Percentiles rank a stretch among this genome's conserved stretches.
Evolutionary conservation across 2,329 filamentous ascomycete genomes (phyloP).

Genomic region (Stagonosporopsis tanaceti): DNA sequence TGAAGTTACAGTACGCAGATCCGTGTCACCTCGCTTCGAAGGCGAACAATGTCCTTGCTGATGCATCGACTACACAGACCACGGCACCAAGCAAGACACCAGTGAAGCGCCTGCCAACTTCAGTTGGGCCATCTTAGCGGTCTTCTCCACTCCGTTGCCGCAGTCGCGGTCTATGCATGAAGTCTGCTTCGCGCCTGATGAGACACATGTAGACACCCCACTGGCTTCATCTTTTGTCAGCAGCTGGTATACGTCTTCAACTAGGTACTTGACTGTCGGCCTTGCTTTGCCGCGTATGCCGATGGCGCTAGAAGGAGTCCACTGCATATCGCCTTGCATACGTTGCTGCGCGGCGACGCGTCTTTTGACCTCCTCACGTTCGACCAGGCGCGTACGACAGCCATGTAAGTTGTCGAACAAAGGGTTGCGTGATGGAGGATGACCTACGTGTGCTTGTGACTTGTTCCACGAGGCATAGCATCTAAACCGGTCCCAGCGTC

Average conservation of each 20-base stretch:
- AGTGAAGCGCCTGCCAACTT: slow-evolving; percentile 13
- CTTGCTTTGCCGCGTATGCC: slow-evolving; percentile 15
- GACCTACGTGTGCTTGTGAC: slow-evolving; percentile 14
- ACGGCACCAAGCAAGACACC: slow-evolving; percentile 14
- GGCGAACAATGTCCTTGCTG: slow-evolving; percentile 24
- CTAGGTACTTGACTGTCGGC: not conserved
- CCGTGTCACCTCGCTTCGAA: slow-evolving; percentile 17
- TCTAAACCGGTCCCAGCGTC: slow-evolving; percentile 7
- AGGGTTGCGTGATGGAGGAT: not conserved
- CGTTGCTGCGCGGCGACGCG: slow-evolving; percentile 1
- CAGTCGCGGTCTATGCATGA: slow-evolving; percentile 10
- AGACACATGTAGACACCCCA: slow-evolving; percentile 4
- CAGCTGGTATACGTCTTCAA: not conserved
- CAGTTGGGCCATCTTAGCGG: slow-evolving; percentile 4
- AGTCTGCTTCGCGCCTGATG: slow-evolving; percentile 7
- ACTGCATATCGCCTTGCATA: slow-evolving; percentile 16
- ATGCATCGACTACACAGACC: slow-evolving; percentile 20
- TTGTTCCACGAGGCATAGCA: slow-evolving; percentile 13
- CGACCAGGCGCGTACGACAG: slow-evolving; percentile 11
- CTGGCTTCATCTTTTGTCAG: not conserved
- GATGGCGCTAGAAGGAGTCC: not conserved
- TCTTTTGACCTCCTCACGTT: slow-evolving; percentile 8
- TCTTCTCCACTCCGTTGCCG: slow-evolving; percentile 1
- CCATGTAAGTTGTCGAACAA: slow-evolving; percentile 9
- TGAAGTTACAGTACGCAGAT: slow-evolving; percentile 3